Conservation (phyloP, 2,329 filamentous ascomycete genomes). For the Xylaria sp. region DNA sequence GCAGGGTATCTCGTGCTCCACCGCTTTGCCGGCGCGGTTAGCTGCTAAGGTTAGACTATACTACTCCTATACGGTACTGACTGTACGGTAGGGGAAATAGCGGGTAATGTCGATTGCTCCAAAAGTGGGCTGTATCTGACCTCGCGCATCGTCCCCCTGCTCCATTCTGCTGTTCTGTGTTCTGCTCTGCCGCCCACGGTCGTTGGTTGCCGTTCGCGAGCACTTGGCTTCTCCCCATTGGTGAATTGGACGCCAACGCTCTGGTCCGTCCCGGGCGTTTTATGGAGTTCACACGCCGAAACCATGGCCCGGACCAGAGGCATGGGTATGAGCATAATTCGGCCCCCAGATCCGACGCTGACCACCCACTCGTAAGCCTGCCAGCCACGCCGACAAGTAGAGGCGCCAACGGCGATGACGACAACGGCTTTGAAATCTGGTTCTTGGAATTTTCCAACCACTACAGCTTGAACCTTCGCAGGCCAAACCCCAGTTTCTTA, state of each 20-base stretch:
- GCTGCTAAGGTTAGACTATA: too few species aligned
- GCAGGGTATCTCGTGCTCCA: too few species aligned
- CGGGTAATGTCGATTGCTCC: not conserved
- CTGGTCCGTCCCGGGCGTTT: not conserved
- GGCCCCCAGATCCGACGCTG: not conserved
- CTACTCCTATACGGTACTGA: too few species aligned
- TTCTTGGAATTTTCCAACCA: constrained; percentile 40
- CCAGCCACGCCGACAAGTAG: constrained; percentile 23
- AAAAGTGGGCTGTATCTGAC: constrained; percentile 2
- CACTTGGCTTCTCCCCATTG: constrained; percentile 8
- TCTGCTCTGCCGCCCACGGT: not conserved
- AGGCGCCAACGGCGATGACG: constrained; percentile 10
- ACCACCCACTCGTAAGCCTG: not conserved
- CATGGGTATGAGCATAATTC: constrained; percentile 9
- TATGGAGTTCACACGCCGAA: constrained; percentile 12
- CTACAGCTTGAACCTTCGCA: constrained; percentile 37
- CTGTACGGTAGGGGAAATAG: constrained; percentile 18
- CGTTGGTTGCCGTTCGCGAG: not conserved
- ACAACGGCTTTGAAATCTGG: constrained; percentile 35
- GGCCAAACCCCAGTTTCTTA: constrained; percentile 31
- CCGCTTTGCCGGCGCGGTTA: too few species aligned
- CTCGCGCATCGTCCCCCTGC: not conserved
- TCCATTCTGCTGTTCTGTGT: not conserved
- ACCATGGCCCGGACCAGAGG: constrained; percentile 14
- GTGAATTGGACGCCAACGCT: not conserved